These are phyloP conservation scores for Suaeda aralocaspica DNA, from an alignment of 148 eudicot genomes.

Conservation along the genomic window DNA sequence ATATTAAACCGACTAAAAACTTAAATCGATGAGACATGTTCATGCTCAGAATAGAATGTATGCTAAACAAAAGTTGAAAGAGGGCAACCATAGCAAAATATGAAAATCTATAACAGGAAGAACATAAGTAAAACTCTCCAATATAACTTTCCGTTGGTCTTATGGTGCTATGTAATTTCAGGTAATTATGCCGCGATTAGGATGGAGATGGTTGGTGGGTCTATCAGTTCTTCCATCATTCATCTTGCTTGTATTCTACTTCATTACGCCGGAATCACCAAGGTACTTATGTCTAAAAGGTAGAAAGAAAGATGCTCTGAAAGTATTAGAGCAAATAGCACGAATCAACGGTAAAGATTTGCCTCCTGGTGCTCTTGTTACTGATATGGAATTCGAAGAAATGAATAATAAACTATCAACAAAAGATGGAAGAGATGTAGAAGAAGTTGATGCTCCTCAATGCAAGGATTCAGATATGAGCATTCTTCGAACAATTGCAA, in stretches of 20 bases:
- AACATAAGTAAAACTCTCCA: too few relatives aligned
- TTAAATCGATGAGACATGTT: too few relatives aligned
- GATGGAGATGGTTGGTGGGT: slow-evolving; percentile 28
- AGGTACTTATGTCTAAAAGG: slow-evolving; percentile 24
- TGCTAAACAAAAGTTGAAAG: too few relatives aligned
- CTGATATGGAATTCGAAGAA: slow-evolving; percentile 16
- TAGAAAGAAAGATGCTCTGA: slow-evolving; percentile 15
- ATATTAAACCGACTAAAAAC: too few relatives aligned
- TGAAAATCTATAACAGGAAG: too few relatives aligned
- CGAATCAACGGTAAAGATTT: slow-evolving; percentile 4
- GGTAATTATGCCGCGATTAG: slow-evolving; percentile 23
- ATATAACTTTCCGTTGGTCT: too few relatives aligned
- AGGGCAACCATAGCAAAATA: too few relatives aligned
- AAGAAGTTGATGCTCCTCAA: slow-evolving; percentile 19
- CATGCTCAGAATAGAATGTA: too few relatives aligned
- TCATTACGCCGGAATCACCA: slow-evolving; percentile 21
- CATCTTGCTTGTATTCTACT: slow-evolving; percentile 16
- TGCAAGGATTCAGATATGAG: slow-evolving; percentile 24
- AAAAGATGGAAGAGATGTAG: not conserved
- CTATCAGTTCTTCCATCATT: slow-evolving; percentile 19
- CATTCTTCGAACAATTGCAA: slow-evolving; percentile 24
- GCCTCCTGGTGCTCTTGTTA: slow-evolving; percentile 22
- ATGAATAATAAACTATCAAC: not conserved
- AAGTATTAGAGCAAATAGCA: slow-evolving; percentile 14
- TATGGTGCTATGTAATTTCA: not conserved